These are phyloP conservation scores for Lotmaria passim DNA, from an alignment of 208 protist species.

Conservation along the genomic window DNA sequence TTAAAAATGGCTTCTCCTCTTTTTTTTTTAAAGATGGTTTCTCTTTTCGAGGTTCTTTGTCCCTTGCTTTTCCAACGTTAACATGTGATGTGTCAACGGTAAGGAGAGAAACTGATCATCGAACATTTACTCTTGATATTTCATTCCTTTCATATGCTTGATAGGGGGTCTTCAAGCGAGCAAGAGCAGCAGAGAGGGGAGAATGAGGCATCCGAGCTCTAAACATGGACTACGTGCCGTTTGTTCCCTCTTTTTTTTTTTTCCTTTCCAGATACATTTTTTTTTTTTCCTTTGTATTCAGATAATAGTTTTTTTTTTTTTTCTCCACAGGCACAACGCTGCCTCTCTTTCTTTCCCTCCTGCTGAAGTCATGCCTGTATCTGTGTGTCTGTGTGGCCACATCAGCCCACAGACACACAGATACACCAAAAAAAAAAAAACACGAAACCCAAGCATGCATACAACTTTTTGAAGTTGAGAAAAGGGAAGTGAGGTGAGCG, in stretches of 20 bases:
- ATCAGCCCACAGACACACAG: too few species aligned
- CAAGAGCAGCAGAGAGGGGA: too few species aligned
- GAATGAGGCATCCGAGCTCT: too few species aligned
- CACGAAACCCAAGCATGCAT: neutral
- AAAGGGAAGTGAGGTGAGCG: too few species aligned
- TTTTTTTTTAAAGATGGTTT: conserved; percentile 13
- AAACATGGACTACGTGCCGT: too few species aligned
- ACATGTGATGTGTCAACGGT: neutral
- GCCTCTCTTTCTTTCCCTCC: too few species aligned
- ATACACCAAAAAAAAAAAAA: neutral
- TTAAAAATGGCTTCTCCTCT: conserved; percentile 7
- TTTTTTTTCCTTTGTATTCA: neutral
- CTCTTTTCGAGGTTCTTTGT: conserved; percentile 5
- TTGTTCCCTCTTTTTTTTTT: neutral
- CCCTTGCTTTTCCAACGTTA: conserved; percentile 9
- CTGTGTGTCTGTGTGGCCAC: too few species aligned
- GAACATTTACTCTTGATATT: neutral
- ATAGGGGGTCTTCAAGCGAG: too few species aligned
- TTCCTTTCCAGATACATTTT: neutral
- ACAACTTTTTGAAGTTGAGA: neutral
- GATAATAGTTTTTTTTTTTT: too few species aligned
- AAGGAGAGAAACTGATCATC: neutral
- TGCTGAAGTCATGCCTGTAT: too few species aligned
- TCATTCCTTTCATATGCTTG: neutral
- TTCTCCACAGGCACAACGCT: too few species aligned